phyloP scores from a whole-genome alignment of 2,329 filamentous ascomycete genomes.

The Apiospora marii region DNA sequence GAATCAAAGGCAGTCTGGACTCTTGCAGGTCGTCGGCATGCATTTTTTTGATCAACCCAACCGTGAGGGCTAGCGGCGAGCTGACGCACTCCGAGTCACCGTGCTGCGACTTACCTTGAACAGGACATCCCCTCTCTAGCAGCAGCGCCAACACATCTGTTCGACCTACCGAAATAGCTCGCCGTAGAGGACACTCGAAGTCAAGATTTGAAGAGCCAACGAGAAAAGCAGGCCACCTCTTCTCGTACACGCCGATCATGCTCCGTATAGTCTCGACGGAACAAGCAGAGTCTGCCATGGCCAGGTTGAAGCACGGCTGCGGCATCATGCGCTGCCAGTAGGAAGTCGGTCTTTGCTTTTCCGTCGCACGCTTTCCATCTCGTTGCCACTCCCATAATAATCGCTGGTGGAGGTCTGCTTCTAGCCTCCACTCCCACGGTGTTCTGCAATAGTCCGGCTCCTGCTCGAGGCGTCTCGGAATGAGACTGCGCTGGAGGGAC shows the following conservation, averaged over 20 bases:
- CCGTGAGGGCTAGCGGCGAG: too few species aligned
- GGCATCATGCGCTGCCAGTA: neutral
- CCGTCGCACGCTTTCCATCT: too few species aligned
- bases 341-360: neutral
- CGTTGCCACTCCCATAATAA: neutral
- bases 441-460: neutral
- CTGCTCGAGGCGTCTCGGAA: neutral
- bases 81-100: too few species aligned
- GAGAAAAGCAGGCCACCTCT: neutral
- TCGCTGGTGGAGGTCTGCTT: neutral
- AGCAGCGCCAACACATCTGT: neutral
- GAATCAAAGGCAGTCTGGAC: too few species aligned
- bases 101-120: too few species aligned
- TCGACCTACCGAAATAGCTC: neutral
- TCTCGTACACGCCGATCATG: neutral
- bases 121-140: neutral
- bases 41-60: too few species aligned
- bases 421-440: neutral
- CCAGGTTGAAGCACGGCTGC: neutral
- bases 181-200: neutral
- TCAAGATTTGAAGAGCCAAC: neutral
- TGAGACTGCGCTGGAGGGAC: neutral
- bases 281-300: neutral
- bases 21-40: too few species aligned
- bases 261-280: neutral